Evolutionary conservation across 139 green algal species (phyloP), one percentile per base, ranked within the genome.

Genomic region (Medakamo hakoo): DNA sequence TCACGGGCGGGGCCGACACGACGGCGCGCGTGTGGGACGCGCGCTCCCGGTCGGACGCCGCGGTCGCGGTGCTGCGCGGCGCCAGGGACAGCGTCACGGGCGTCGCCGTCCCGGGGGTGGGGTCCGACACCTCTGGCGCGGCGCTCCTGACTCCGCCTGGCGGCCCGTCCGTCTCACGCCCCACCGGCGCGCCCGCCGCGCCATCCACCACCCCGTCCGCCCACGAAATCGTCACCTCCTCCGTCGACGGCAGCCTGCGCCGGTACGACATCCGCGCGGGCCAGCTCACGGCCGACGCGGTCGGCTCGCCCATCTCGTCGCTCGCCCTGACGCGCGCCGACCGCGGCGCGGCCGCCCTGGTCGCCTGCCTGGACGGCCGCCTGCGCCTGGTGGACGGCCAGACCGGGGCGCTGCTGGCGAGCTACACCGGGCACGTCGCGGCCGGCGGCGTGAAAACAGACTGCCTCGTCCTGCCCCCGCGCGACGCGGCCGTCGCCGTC

Each of bases 11-110:
- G 2, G 95, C 97, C 75, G 92, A 98, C 65, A 75, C 83, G 63
- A 80, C 74, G 22, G 79, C 95, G 31, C 82, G 83, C 58, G 73
- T 94, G 2, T 98, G 91, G 91, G 90, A 97, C 76, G 86, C 77
- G 63, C 78, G 88, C 27, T 89, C 83, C 3, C 74, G 84, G 4
- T 86, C 73, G 16, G 74, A 80, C 14, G 77, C 90, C 5, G 31
- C 91, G 18, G 80, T 96, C 16, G 87, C 96, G 68, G 76, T 57
- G 25, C 84, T 97, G 74, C 83, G 80, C 25, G 68, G 67, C 14
- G 95, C 93, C 68, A 67, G 79, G 59, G 90, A 97, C 73, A 85
- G 76, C 49, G 90, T 97, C 3, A 95, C 84, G 0, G 84, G 73
- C 4, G 78, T 96, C 27, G 55, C 24, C 24, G 4, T 25, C 5